A percentile compares a stretch with the other conserved stretches of the same genome.
phyloP scores from a whole-genome alignment of 148 eudicot species.

The Oxyria digyna region DNA sequence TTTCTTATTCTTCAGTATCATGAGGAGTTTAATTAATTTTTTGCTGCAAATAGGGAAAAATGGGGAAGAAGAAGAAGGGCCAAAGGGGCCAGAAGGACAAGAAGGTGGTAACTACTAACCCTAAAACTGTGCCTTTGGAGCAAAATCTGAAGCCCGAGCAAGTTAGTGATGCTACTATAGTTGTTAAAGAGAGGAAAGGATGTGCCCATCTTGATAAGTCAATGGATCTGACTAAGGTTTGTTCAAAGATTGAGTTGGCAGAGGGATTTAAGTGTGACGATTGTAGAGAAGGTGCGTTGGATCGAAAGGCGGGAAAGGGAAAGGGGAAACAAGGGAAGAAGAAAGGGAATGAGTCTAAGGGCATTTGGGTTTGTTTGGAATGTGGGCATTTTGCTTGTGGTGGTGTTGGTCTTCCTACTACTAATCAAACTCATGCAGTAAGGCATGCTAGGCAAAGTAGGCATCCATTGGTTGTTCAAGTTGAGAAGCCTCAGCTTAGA shows the following conservation, averaged over 20 bases:
- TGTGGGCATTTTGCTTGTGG: constrained; percentile 89
- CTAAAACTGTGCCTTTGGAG: constrained; percentile 14
- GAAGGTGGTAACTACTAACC: constrained; percentile 13
- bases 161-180: constrained; percentile 21
- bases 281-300: constrained; percentile 51
- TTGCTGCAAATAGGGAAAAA: neutral
- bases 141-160: constrained; percentile 15
- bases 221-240: constrained; percentile 40
- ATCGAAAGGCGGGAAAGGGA: constrained; percentile 43
- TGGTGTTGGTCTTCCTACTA: constrained; percentile 72
- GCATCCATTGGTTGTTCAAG: constrained; percentile 65
- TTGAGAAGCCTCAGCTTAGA: constrained; percentile 50
- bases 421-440: constrained; percentile 60
- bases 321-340: constrained; percentile 61
- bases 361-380: constrained; percentile 84
- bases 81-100: constrained; percentile 34
- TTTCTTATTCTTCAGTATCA: no score
- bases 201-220: constrained; percentile 70
- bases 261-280: constrained; percentile 55
- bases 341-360: constrained; percentile 47
- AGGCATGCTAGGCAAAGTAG: constrained; percentile 54
- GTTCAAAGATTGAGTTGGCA: constrained; percentile 34
- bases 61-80: constrained; percentile 28
- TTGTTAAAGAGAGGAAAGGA: constrained; percentile 30
- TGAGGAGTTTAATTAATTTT: neutral